A percentile compares a stretch with the other conserved stretches of the same genome.
phyloP scores from a whole-genome alignment of 2,329 filamentous ascomycete species.

The Nemania sp. region DNA sequence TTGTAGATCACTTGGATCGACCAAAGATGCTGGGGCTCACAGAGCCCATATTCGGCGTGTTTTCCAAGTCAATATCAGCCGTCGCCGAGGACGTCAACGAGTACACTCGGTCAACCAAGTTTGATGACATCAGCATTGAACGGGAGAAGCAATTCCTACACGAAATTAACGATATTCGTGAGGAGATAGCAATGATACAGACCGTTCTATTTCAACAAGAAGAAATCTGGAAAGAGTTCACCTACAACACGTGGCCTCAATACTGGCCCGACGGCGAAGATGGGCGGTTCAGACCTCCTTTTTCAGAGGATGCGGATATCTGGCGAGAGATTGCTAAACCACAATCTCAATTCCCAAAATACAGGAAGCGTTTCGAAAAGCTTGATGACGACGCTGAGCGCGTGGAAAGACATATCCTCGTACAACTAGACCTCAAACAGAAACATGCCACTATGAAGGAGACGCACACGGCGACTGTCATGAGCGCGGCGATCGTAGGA shows the following conservation, averaged over 20 bases:
- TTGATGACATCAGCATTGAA: conserved; percentile 8
- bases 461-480: conserved; percentile 1
- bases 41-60: conserved; percentile 9
- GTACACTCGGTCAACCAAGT: not conserved
- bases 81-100: conserved; percentile 4
- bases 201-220: conserved; percentile 15
- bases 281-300: conserved; percentile 2
- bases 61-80: conserved; percentile 6
- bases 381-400: conserved; percentile 6
- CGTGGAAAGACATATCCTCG: conserved; percentile 6
- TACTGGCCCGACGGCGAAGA: conserved; percentile 7
- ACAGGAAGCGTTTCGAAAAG: not conserved
- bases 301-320: not conserved
- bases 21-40: not conserved
- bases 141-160: conserved; percentile 10
- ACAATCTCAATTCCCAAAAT: conserved; percentile 3
- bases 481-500: conserved; percentile 13
- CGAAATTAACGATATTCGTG: conserved; percentile 14
- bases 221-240: conserved; percentile 16
- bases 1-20: conserved; percentile 8
- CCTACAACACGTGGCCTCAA: conserved; percentile 8
- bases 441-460: conserved; percentile 17
- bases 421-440: conserved; percentile 18
- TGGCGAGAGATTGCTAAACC: conserved; percentile 14
- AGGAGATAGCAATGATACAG: conserved; percentile 19